Evolutionary conservation across 139 green algal species (phyloP), one percentile per base, ranked within the genome.

Genomic region (Spirogloea muscicola): DNA sequence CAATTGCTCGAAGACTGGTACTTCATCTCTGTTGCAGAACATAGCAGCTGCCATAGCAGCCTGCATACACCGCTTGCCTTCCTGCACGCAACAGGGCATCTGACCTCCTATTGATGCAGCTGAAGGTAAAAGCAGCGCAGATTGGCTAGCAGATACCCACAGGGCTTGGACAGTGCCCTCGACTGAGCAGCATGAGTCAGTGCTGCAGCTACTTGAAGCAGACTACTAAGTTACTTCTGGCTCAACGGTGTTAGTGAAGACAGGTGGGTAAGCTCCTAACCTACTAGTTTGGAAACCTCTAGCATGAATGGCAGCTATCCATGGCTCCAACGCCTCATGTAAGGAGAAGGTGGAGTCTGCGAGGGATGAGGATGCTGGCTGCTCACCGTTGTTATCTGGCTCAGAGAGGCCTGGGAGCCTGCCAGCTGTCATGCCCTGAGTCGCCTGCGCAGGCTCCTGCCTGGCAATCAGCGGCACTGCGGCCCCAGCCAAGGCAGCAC

Each of bases 321-420:
- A 51, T 10, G 10, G 10, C 13, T 25, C 43, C 10, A 16, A 16
- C 16, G 43, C 10, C 43, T 16, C 10, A 16, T 51, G 43, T 25
- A 64, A 10, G 10, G 55, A 21, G 13, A 64, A 16, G 29, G 55
- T 10, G 27, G 10, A 41, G 29, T 49, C 10, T 13, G 16, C 10
- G 29, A 64, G 13, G 10, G 55, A 16, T 10, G 18, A 16, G 29
- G 55, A 16, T 10, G 29, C 13, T 10, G 29, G 55, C 29, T 64
- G 44, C 59, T 4, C 27, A 74, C 65, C 65, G 4, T 70, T 60
- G 21, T 65, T 44, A 42, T 74, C 65, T 13, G 65, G 65, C 18
- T 74, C 65, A 21, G 65, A 74, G 3, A 74, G 38, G 3, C 65
- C 65, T 1, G 65, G 65, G 36, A 74, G 27, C 9, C 65, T 42